Conservation (phyloP, 129 eudicot species). For the Dittrichia graveolens region DNA sequence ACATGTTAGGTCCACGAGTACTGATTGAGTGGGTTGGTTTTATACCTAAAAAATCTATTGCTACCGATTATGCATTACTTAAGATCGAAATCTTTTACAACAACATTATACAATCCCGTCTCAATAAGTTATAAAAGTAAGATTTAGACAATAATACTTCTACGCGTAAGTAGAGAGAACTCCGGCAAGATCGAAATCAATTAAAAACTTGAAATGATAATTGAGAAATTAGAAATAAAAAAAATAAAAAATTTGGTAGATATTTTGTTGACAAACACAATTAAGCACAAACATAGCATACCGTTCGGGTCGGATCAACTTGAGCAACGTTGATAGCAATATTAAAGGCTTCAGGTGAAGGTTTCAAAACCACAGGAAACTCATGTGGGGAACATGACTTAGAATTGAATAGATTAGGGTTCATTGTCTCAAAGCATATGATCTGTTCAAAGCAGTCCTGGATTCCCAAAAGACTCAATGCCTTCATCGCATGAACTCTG, state of each 20-base stretch:
- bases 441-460: slow-evolving; percentile 80
- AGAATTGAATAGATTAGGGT: slow-evolving; percentile 55
- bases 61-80: too few relatives aligned
- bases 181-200: too few relatives aligned
- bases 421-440: slow-evolving; percentile 90
- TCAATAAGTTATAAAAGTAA: too few relatives aligned
- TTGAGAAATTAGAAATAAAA: not conserved
- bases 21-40: too few relatives aligned
- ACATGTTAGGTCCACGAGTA: too few relatives aligned
- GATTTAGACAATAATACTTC: too few relatives aligned
- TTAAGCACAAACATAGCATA: slow-evolving; percentile 20
- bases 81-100: too few relatives aligned
- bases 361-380: slow-evolving; percentile 78
- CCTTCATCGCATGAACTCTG: slow-evolving; percentile 73
- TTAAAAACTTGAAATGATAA: not conserved
- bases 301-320: slow-evolving; percentile 85
- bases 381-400: slow-evolving; percentile 64
- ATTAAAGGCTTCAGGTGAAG: slow-evolving; percentile 72
- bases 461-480: slow-evolving; percentile 69
- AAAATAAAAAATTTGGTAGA: not conserved
- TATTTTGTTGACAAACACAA: too few relatives aligned
- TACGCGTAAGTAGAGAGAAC: too few relatives aligned
- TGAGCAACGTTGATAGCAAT: slow-evolving; percentile 67
- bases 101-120: too few relatives aligned
- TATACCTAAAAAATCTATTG: too few relatives aligned